phyloP scores from a whole-genome alignment of 2,329 filamentous ascomycete genomes.

The Neobulgaria alba region DNA sequence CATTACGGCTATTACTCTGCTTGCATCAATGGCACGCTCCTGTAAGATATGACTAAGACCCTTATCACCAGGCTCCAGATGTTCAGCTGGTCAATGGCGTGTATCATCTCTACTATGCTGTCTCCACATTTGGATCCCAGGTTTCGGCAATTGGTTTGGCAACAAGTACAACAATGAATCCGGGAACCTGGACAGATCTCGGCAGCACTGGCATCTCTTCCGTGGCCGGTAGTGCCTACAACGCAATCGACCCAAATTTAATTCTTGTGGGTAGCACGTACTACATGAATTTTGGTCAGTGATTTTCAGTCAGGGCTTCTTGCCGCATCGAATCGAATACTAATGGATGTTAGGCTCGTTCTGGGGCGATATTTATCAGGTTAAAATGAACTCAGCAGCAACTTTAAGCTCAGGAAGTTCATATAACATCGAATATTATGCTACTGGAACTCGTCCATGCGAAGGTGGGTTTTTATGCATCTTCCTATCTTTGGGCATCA shows the following conservation, averaged over 20 bases:
- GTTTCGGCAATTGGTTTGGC: constrained; percentile 44
- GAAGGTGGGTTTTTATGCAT: too few relatives aligned
- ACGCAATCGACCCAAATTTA: constrained; percentile 52
- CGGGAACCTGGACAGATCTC: constrained; percentile 51
- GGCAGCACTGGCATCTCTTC: constrained; percentile 46
- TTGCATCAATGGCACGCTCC: too few relatives aligned
- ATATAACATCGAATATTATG: constrained; percentile 45
- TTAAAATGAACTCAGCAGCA: constrained; percentile 35
- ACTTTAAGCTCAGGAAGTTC: constrained; percentile 27
- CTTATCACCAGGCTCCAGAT: constrained; percentile 49
- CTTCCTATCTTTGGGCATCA: too few relatives aligned
- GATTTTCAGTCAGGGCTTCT: too few relatives aligned
- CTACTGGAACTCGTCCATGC: constrained; percentile 40
- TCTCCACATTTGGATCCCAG: constrained; percentile 46
- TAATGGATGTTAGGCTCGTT: constrained; percentile 41
- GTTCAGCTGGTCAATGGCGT: constrained; percentile 45
- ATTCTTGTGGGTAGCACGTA: constrained; percentile 35
- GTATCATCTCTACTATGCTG: constrained; percentile 56
- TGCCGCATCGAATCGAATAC: too few relatives aligned
- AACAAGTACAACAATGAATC: constrained; percentile 36
- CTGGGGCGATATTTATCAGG: constrained; percentile 57
- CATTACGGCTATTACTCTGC: too few relatives aligned
- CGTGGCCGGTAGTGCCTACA: constrained; percentile 37
- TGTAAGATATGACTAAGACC: too few relatives aligned
- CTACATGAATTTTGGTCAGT: constrained; percentile 48